phyloP scores from a whole-genome alignment of 768 basidiomycete species.

The Mycena rosella region DNA sequence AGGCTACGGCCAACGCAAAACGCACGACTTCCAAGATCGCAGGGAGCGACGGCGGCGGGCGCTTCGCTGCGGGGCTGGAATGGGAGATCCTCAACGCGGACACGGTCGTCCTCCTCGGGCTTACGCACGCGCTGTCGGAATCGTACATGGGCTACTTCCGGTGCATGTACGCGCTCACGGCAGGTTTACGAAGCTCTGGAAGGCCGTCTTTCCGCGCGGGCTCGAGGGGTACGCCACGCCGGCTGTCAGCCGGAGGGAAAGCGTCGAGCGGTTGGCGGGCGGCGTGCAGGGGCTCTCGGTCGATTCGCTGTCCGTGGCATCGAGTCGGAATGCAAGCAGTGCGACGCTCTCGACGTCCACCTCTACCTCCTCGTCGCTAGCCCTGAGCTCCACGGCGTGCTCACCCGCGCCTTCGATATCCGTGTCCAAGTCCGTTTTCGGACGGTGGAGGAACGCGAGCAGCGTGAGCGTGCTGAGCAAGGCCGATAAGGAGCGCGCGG shows the following conservation, averaged over 20 bases:
- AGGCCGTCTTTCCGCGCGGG: constrained; percentile 74
- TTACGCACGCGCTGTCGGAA: constrained; percentile 83
- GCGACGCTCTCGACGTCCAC: background rate
- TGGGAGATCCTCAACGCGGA: constrained; percentile 86
- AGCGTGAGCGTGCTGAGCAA: background rate
- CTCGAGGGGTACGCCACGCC: constrained; percentile 43
- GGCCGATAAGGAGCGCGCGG: too few relatives aligned
- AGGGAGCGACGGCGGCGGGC: constrained; percentile 43
- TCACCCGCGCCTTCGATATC: background rate
- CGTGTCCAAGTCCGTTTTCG: background rate
- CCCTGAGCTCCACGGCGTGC: too few relatives aligned
- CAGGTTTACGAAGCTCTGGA: constrained; percentile 82
- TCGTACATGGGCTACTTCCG: constrained; percentile 86
- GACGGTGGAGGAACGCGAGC: background rate
- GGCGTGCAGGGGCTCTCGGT: constrained; percentile 42
- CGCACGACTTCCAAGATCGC: background rate
- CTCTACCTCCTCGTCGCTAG: background rate
- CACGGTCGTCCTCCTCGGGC: constrained; percentile 74
- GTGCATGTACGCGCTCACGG: constrained; percentile 75
- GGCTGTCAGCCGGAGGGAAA: too few relatives aligned
- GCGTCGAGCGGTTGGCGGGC: too few relatives aligned
- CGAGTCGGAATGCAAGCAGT: background rate
- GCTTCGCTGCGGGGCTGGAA: constrained; percentile 75
- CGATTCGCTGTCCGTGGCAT: constrained; percentile 16
- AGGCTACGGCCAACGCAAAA: constrained; percentile 49